Base-by-base conservation (phyloP, 306 rosid genomes). In the Lablab purpureus region DNA sequence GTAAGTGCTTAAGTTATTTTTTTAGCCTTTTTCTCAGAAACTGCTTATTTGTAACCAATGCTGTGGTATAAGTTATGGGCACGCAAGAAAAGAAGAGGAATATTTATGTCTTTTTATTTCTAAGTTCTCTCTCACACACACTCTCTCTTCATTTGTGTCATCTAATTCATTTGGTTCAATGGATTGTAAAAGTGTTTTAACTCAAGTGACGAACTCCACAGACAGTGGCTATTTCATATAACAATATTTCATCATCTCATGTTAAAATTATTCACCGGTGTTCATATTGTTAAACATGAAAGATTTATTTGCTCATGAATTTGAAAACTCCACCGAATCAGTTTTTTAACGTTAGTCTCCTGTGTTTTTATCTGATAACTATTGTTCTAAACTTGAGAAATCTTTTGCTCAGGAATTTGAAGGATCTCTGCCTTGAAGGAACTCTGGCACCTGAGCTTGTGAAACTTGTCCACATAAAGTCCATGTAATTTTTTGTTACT, bases 391-490 rank as follows among this genome's bases (percentile, higher is more conserved):
- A 5, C 9, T 55, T 0, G 62, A 21, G 62, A 21, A 15, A 11
- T 21, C 73, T 7, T 50, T 52, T 85, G 63, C 59, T n/a, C 80
- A 94, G 98, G 88, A 90, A 87, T 84, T 87, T 94, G 85, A 89
- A 79, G 84, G 87, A 88, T 81, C 94, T 92, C 69, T 92, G 96
- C 66, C 94, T 94, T 73, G 87, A 80, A 67, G 98, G 98, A 89
- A 92, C 89, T 50, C 79, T 94, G 50, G 82, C 88, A 71, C 81
- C 93, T 58, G 97, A 90, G 86, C 85, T 94, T 4, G 74, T 67
- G 65, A 82, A 83, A 67, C 92, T 94, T 58, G 78, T 83, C 50
- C 93, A 90, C 72, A 76, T 94, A 78, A 90, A 92, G 75, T 90
- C 97, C 23, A 92, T 94, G 98, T 94, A 67, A 27, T 76, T 87